Evolutionary conservation across 305 asterid genomes (phyloP).

Genomic region (Fraxinus floribunda): DNA sequence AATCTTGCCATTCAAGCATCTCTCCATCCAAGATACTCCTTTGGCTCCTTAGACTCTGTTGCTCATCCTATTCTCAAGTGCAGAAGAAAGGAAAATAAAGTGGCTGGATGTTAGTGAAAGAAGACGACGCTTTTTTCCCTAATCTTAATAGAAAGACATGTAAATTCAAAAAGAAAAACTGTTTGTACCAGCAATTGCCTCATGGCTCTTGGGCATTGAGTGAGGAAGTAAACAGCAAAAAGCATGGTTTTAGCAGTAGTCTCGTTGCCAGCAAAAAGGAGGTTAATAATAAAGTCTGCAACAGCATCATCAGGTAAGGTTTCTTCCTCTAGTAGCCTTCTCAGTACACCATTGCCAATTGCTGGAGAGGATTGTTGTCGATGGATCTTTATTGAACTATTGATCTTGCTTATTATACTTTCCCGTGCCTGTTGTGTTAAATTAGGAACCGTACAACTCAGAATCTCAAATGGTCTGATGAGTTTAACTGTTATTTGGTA

Average conservation of each 20-base stretch:
- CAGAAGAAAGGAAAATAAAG: background rate
- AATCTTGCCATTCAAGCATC: constrained; percentile 78
- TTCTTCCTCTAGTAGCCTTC: constrained; percentile 73
- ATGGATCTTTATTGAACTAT: constrained; percentile 52
- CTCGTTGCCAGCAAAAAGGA: constrained; percentile 88
- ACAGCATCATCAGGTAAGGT: constrained; percentile 73
- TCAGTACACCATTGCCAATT: constrained; percentile 57
- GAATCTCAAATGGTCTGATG: background rate
- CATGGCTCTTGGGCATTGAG: constrained; percentile 76
- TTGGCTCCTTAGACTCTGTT: constrained; percentile 47
- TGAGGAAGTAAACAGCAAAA: constrained; percentile 77
- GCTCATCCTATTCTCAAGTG: constrained; percentile 61
- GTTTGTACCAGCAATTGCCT: constrained; percentile 63
- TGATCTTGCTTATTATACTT: constrained; percentile 65
- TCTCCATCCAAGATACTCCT: constrained; percentile 34
- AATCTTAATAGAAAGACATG: background rate
- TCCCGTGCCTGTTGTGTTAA: constrained; percentile 61
- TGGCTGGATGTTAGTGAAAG: constrained; percentile 10
- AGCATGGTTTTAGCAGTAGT: constrained; percentile 94
- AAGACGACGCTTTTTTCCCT: background rate
- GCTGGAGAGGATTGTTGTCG: constrained; percentile 38
- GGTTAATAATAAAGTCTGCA: constrained; percentile 85
- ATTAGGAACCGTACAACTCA: background rate
- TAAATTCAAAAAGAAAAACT: background rate
- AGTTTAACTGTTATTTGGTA: background rate